Base-by-base conservation (phyloP, 805 yeast species). In the Yamadazyma sp. region DNA sequence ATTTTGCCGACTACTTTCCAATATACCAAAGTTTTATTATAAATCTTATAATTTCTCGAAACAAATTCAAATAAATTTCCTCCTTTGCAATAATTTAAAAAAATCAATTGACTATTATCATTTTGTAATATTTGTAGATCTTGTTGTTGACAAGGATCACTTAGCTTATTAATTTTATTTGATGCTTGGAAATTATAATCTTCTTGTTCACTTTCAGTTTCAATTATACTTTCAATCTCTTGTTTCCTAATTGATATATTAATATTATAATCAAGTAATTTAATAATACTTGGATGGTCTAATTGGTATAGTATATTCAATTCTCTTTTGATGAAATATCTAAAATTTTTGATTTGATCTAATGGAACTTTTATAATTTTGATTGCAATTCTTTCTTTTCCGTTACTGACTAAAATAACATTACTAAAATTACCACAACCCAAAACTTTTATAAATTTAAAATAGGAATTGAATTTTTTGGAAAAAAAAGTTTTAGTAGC, bases 11-110 rank as follows among this genome's bases (percentile, higher is more conserved):
- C 62, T 7, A 82, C 61, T 27, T 57, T 49, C 48, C 81, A 66
- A 14, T 67, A 86, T 39, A 29, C 26, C 5, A 34, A 23, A 23
- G 60, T 46, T 7, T 63, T 48, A n/a, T 73, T 58, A 38, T 69
- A 50, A 5, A 30, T 23, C 49, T 50, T 7, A 76, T 82, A 44
- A 33, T 47, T 29, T 7, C 21, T 33, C 4, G 45, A 11, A 30
- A 55, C 73, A 40, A 86, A 73, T 23, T 80, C 79, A 48, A 84
- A 80, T 26, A 93, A 57, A 50, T 88, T 96, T 4, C 98, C 97
- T 4, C 98, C 98, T 5, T 65, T 56, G 48, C 87, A 84, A 55
- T 74, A 86, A 1, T 89, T 85, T 50, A 89, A 66, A 26, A 83
- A 82, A 57, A 89, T 72, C 38, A 43, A 45, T 44, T 56, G 62